A percentile compares a stretch with the other conserved stretches of the same genome.
Evolutionary conservation across 2,329 filamentous ascomycete species (phyloP).

Genomic region (Aspergillus pseudoglaucus): DNA sequence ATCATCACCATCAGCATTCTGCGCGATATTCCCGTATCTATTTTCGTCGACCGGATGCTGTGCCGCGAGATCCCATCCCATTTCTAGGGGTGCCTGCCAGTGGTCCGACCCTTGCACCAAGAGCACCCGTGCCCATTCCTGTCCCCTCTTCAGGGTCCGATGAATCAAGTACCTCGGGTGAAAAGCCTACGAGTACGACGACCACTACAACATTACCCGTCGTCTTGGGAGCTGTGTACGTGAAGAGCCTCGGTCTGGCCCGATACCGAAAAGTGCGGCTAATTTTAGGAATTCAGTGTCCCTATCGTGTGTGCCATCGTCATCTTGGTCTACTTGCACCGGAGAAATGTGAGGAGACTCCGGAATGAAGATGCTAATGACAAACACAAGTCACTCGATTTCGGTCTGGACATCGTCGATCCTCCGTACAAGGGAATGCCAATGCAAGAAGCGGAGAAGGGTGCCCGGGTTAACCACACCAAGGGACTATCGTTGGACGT

Average conservation of each 20-base stretch:
- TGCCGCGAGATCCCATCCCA: conserved; percentile 21
- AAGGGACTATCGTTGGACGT: conserved; percentile 57
- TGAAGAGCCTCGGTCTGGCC: conserved; percentile 34
- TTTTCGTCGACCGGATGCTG: conserved; percentile 17
- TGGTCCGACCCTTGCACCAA: conserved; percentile 22
- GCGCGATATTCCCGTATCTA: conserved; percentile 20
- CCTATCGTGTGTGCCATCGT: conserved; percentile 62
- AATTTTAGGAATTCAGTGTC: conserved; percentile 52
- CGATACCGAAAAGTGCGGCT: conserved; percentile 8
- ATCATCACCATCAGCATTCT: conserved; percentile 15
- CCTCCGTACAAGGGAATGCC: conserved; percentile 39
- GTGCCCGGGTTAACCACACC: conserved; percentile 29
- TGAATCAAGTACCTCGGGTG: conserved; percentile 35
- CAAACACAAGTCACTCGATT: conserved; percentile 86
- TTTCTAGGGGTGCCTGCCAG: conserved; percentile 13
- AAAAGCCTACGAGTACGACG: conserved; percentile 52
- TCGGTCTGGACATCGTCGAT: conserved; percentile 62
- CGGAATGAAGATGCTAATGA: conserved; percentile 74
- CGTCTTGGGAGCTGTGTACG: conserved; percentile 64
- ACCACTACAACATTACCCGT: conserved; percentile 60
- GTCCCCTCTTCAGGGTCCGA: conserved; percentile 16
- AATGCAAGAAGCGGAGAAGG: conserved; percentile 49
- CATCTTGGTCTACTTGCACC: conserved; percentile 70
- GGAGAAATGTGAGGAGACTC: conserved; percentile 66
- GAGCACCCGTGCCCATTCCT: conserved; percentile 15